Evolutionary conservation across 2,329 filamentous ascomycete species (phyloP).

Genomic region (Pseudocercospora cruenta): DNA sequence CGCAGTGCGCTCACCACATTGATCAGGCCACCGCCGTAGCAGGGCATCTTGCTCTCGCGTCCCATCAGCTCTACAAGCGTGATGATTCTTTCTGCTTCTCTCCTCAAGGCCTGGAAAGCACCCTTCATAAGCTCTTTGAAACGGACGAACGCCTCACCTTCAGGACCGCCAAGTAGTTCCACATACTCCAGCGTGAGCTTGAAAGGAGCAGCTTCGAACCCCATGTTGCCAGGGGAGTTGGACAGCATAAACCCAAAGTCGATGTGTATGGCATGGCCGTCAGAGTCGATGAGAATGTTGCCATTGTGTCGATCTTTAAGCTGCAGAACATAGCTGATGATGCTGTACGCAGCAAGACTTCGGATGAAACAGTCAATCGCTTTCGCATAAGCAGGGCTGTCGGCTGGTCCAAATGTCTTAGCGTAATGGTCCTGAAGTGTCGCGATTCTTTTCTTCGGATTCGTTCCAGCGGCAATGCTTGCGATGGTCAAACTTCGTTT

Average conservation of each 20-base stretch:
- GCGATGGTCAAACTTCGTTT: conserved; percentile 80
- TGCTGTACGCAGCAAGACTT: conserved; percentile 82
- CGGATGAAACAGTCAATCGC: conserved; percentile 79
- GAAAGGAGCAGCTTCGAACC: conserved; percentile 84
- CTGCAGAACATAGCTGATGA: conserved; percentile 81
- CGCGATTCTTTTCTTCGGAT: conserved; percentile 76
- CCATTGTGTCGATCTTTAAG: conserved; percentile 86
- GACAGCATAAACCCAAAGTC: conserved; percentile 91
- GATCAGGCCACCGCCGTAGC: conserved; percentile 73
- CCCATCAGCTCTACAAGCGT: conserved; percentile 86
- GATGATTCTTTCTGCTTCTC: conserved; percentile 78
- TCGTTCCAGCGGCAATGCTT: conserved; percentile 71
- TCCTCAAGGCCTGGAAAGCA: conserved; percentile 78
- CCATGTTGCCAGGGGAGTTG: conserved; percentile 81
- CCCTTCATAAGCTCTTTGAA: conserved; percentile 82
- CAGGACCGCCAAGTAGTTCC: conserved; percentile 75
- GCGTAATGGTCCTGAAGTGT: conserved; percentile 81
- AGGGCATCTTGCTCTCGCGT: conserved; percentile 80
- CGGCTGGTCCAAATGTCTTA: conserved; percentile 73
- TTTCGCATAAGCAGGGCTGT: conserved; percentile 69
- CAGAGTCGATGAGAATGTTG: conserved; percentile 82
- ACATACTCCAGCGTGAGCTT: conserved; percentile 86
- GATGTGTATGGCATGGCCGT: conserved; percentile 85
- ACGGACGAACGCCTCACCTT: conserved; percentile 70
- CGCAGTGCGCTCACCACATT: conserved; percentile 71